Conservation (phyloP, 176 grass and related monocot species). For the Musa troglodytarum region DNA sequence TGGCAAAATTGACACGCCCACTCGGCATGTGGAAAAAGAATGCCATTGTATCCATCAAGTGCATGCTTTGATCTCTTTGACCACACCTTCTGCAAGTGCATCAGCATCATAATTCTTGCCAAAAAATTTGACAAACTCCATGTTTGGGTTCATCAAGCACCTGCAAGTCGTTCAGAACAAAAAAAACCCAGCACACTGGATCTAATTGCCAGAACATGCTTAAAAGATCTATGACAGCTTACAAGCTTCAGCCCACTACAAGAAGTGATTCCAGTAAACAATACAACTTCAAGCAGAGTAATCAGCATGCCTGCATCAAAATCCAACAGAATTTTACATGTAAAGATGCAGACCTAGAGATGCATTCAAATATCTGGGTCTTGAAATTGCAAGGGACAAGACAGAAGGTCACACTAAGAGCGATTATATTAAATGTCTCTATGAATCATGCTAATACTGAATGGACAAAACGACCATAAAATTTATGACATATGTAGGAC, state of each 20-base stretch:
- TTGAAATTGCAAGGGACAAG: no score
- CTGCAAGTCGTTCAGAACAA: constrained; percentile 25
- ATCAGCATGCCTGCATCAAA: no score
- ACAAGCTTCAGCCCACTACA: neutral
- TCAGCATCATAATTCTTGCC: constrained; percentile 64
- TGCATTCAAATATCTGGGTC: no score
- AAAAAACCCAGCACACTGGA: neutral
- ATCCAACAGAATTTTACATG: no score
- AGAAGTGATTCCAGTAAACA: neutral
- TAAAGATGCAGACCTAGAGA: no score
- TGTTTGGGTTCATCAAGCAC: constrained; percentile 72
- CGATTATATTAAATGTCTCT: no score
- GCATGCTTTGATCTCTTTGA: constrained; percentile 33
- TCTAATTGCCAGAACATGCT: neutral
- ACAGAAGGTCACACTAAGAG: no score
- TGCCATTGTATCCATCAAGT: neutral
- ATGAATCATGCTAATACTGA: no score
- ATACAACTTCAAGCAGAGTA: no score
- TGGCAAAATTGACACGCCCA: neutral
- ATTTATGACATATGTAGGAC: no score
- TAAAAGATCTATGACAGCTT: neutral
- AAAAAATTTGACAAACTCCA: constrained; percentile 59
- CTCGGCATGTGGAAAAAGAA: neutral
- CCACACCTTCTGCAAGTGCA: constrained; percentile 54
- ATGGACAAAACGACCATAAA: no score